Conservation (phyloP, 192 early-diverging fungal genomes). For the Chytriomyces confervae region DNA sequence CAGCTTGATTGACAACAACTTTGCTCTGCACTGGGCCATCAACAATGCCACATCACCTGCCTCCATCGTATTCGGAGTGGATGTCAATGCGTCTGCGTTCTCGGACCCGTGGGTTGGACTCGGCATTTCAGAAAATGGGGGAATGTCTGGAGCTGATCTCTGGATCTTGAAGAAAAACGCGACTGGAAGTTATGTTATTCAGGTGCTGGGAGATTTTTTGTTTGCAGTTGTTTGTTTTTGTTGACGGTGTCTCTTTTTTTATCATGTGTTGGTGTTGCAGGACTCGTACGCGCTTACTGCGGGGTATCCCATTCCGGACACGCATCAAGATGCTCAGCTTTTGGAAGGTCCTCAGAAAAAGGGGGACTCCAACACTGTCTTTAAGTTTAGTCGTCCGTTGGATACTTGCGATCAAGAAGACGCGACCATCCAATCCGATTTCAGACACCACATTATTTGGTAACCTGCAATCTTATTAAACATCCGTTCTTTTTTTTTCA, state of each 20-base stretch:
- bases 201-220: constrained; percentile 2
- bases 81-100: constrained; percentile 10
- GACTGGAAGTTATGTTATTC: constrained; percentile 21
- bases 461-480: not conserved
- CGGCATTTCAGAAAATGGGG: constrained; percentile 20
- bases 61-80: constrained; percentile 34
- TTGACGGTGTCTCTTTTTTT: not conserved
- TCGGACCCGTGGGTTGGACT: constrained; percentile 26
- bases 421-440: not conserved
- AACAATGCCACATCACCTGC: not conserved
- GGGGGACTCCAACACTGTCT: constrained; percentile 13
- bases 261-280: not conserved
- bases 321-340: constrained; percentile 25
- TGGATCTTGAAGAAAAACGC: constrained; percentile 24
- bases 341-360: not conserved
- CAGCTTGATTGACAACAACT: not conserved
- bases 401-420: constrained; percentile 23
- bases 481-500: not conserved
- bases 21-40: constrained; percentile 31
- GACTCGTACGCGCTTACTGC: constrained; percentile 17
- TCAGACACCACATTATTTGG: constrained; percentile 15
- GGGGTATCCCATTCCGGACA: constrained; percentile 8
- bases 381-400: constrained; percentile 17
- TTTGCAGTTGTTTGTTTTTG: not conserved
- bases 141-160: constrained; percentile 33